These are phyloP conservation scores for Staphylotrichum tortipilum DNA, from an alignment of 495 filamentous ascomycete species.

Conservation along the genomic window DNA sequence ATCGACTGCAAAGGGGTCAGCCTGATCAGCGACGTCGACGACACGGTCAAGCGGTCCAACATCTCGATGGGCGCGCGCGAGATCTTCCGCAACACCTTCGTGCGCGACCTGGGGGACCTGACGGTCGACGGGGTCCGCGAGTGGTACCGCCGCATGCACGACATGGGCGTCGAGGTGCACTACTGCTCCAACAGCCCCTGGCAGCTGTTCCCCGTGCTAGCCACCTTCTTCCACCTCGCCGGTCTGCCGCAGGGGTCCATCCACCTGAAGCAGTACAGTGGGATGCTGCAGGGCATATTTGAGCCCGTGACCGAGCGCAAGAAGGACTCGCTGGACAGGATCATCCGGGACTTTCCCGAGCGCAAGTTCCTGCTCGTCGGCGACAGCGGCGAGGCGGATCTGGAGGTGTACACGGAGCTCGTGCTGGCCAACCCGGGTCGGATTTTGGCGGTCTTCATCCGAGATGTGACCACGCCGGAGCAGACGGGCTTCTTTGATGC, in stretches of 20 bases:
- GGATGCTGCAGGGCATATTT: slow-evolving; percentile 95
- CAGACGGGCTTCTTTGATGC: slow-evolving; percentile 67
- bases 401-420: slow-evolving; percentile 96
- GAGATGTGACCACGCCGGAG: slow-evolving; percentile 78
- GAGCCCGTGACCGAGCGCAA: slow-evolving; percentile 95
- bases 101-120: slow-evolving; percentile 71
- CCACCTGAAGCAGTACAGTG: slow-evolving; percentile 89
- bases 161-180: slow-evolving; percentile 75
- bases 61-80: slow-evolving; percentile 79
- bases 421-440: slow-evolving; percentile 71
- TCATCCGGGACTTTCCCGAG: slow-evolving; percentile 82
- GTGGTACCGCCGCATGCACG: slow-evolving; percentile 73
- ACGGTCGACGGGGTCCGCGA: slow-evolving; percentile 77
- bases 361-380: slow-evolving; percentile 86
- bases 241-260: slow-evolving; percentile 80
- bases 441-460: slow-evolving; percentile 77
- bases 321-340: slow-evolving; percentile 72
- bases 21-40: slow-evolving; percentile 94
- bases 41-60: slow-evolving; percentile 94
- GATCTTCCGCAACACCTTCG: slow-evolving; percentile 92
- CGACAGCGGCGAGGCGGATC: slow-evolving; percentile 91
- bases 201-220: slow-evolving; percentile 87
- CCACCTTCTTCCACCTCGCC: slow-evolving; percentile 69
- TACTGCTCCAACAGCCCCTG: slow-evolving; percentile 94
- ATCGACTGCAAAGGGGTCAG: slow-evolving; percentile 78